Evolutionary conservation across 75 land plant species (phyloP).

Genomic region (Pinus taeda): DNA sequence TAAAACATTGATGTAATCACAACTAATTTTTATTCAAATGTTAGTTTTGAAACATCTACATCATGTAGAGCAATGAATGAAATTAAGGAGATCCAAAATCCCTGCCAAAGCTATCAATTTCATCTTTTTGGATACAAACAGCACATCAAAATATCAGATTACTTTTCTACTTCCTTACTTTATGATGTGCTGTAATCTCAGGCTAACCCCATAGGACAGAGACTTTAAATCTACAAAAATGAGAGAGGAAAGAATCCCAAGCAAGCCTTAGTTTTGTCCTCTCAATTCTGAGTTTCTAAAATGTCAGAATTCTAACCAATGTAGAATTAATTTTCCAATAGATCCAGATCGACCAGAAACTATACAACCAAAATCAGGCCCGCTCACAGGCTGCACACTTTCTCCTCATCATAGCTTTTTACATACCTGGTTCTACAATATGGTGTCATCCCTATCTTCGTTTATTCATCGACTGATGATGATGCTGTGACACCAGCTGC

Average conservation of each 20-base stretch:
- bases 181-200: not conserved
- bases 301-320: too few relatives aligned
- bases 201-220: not conserved
- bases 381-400: too few relatives aligned
- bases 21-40: not conserved
- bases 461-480: not conserved
- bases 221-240: not conserved
- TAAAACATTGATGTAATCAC: too few relatives aligned
- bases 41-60: not conserved
- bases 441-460: not conserved
- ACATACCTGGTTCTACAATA: too few relatives aligned
- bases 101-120: not conserved
- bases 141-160: not conserved
- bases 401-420: too few relatives aligned
- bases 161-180: not conserved
- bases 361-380: too few relatives aligned
- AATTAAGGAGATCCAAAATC: not conserved
- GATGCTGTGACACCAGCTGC: conserved; percentile 1
- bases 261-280: not conserved
- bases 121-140: not conserved
- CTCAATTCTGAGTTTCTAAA: not conserved
- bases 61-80: not conserved
- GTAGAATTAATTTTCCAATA: too few relatives aligned
- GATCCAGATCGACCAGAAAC: too few relatives aligned
- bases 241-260: not conserved